phyloP scores from a whole-genome alignment of 179 eudicot species.

The Spinacia oleracea region DNA sequence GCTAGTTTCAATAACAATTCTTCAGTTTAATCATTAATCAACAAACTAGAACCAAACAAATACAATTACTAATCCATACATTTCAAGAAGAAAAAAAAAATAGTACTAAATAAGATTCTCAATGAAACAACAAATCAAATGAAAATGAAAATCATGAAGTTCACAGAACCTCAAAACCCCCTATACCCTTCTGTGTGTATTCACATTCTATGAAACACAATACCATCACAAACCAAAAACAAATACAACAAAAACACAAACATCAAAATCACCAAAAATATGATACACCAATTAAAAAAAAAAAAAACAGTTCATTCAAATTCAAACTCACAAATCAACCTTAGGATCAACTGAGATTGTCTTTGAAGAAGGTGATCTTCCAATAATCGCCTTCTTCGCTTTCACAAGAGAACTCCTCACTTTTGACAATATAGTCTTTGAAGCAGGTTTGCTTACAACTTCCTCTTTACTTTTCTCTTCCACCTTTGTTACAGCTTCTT shows the following conservation, averaged over 20 bases:
- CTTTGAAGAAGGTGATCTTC: slow-evolving; percentile 72
- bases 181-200: slow-evolving; percentile 40
- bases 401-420: slow-evolving; percentile 80
- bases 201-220: slow-evolving; percentile 34
- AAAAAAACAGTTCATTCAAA: slow-evolving; percentile 14
- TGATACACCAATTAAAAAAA: slow-evolving; percentile 30
- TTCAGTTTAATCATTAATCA: slow-evolving; percentile 19
- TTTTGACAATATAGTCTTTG: slow-evolving; percentile 66
- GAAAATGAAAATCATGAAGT: slow-evolving; percentile 27
- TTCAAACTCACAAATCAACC: slow-evolving; percentile 46
- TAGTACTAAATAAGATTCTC: slow-evolving; percentile 27
- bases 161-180: slow-evolving; percentile 24
- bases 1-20: slow-evolving; percentile 25
- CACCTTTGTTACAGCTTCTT: slow-evolving; percentile 30
- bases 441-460: slow-evolving; percentile 45
- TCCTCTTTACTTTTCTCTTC: slow-evolving; percentile 52
- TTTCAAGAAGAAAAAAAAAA: slow-evolving; percentile 14
- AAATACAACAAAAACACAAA: slow-evolving; percentile 22
- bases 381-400: slow-evolving; percentile 82
- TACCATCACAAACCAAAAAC: no score
- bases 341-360: slow-evolving; percentile 53
- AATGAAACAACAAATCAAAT: slow-evolving; percentile 24
- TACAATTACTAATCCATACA: slow-evolving; percentile 12
- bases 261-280: slow-evolving; percentile 28
- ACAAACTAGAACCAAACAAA: slow-evolving; percentile 25